Evolutionary conservation across 768 basidiomycete genomes (phyloP).

Genomic region (Mycena leptocephala): DNA sequence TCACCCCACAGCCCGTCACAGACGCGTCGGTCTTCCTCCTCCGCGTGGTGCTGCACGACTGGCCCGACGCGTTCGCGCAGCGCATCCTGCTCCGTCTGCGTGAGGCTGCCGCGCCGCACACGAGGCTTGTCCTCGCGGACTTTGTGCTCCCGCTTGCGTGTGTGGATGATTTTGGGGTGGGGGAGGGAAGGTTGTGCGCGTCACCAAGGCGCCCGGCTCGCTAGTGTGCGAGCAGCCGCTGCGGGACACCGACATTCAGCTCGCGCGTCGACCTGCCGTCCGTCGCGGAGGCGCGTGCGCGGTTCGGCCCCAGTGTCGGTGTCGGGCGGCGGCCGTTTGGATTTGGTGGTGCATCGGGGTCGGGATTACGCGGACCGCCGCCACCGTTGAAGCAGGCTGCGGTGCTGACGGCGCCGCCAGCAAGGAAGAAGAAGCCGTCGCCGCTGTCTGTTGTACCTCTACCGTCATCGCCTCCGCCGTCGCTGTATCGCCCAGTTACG

Average conservation of each 20-base stretch:
- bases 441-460: constrained; percentile 46
- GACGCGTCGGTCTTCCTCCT: constrained; percentile 78
- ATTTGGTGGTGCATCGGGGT: constrained; percentile 1
- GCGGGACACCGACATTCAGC: constrained; percentile 76
- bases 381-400: constrained; percentile 42
- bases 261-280: constrained; percentile 66
- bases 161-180: constrained; percentile 60
- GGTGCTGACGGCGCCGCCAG: constrained; percentile 36
- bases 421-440: constrained; percentile 54
- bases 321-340: constrained; percentile 33
- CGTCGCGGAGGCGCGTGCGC: constrained; percentile 60
- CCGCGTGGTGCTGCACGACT: constrained; percentile 84
- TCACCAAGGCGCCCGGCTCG: constrained; percentile 72
- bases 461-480: constrained; percentile 37
- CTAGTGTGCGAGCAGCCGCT: constrained; percentile 68
- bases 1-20: constrained; percentile 71
- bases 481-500: constrained; percentile 15
- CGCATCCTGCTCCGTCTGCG: constrained; percentile 62
- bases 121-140: constrained; percentile 80
- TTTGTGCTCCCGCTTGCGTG: constrained; percentile 82
- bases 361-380: constrained; percentile 8
- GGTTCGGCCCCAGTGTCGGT: constrained; percentile 51
- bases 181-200: constrained; percentile 67
- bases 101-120: constrained; percentile 65
- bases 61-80: constrained; percentile 76